These are phyloP conservation scores for Chaetomium olivaceum DNA, from an alignment of 2,329 filamentous ascomycete species.

Conservation along the genomic window DNA sequence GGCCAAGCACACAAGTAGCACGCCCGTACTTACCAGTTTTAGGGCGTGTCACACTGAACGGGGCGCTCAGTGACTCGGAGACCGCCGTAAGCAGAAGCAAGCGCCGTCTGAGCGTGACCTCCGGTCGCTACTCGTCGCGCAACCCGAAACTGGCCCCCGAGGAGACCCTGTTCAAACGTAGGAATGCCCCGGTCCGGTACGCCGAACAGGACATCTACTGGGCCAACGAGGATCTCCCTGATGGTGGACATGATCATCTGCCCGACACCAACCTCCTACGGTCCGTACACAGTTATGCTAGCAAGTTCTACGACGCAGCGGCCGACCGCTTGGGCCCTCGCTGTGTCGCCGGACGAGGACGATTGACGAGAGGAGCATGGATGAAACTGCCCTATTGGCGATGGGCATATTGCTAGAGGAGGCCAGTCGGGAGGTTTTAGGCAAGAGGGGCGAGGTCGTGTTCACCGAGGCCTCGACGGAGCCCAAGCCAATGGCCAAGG, in stretches of 20 bases:
- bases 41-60: slow-evolving; percentile 42
- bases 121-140: slow-evolving; percentile 35
- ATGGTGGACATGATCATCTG: slow-evolving; percentile 50
- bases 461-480: slow-evolving; percentile 61
- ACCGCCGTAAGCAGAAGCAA: slow-evolving; percentile 11
- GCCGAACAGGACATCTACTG: slow-evolving; percentile 72
- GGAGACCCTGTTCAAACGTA: slow-evolving; percentile 67
- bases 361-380: slow-evolving; percentile 63
- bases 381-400: slow-evolving; percentile 75
- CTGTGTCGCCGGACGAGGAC: slow-evolving; percentile 33
- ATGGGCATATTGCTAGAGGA: slow-evolving; percentile 77
- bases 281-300: slow-evolving; percentile 66
- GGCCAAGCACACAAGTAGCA: background rate
- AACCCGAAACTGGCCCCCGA: slow-evolving; percentile 60
- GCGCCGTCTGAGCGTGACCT: slow-evolving; percentile 8
- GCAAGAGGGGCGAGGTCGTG: slow-evolving; percentile 66
- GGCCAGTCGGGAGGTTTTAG: slow-evolving; percentile 60
- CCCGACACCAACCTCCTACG: slow-evolving; percentile 71
- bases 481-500: slow-evolving; percentile 22
- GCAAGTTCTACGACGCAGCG: slow-evolving; percentile 62
- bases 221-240: slow-evolving; percentile 59
- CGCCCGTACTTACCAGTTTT: background rate
- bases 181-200: slow-evolving; percentile 65
- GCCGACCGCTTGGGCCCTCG: slow-evolving; percentile 21
- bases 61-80: slow-evolving; percentile 32